Percentiles rank a stretch among this genome's conserved stretches.
Evolutionary conservation across 202 grass and related monocot species (phyloP).

Genomic region (Bolboschoenoplectus hybrid): DNA sequence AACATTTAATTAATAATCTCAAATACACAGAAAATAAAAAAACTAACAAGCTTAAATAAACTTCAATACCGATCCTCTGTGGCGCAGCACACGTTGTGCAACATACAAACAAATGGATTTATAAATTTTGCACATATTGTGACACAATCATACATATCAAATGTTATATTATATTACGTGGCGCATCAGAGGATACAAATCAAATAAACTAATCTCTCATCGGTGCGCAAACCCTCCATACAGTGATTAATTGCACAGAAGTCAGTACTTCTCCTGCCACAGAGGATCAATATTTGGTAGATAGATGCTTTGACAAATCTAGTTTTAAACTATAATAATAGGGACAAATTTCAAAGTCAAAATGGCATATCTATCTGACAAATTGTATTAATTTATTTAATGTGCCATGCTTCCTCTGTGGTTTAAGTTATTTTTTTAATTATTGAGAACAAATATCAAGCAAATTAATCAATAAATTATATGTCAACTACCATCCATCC

Average conservation of each 20-base stretch:
- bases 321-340: constrained; percentile 35
- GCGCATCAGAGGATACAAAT: too few relatives aligned
- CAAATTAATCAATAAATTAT: constrained; percentile 16
- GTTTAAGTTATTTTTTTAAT: constrained; percentile 3
- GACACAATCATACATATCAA: too few relatives aligned
- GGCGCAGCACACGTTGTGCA: too few relatives aligned
- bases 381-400: constrained; percentile 24
- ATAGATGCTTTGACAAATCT: constrained; percentile 48
- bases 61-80: background rate
- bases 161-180: too few relatives aligned
- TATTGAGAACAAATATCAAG: constrained; percentile 30
- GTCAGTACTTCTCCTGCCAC: background rate
- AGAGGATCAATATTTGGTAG: constrained; percentile 43
- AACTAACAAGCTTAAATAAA: background rate
- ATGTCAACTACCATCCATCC: background rate
- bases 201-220: too few relatives aligned
- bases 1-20: background rate
- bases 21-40: background rate
- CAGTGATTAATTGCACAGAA: background rate
- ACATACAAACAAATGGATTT: too few relatives aligned
- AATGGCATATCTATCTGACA: constrained; percentile 51
- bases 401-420: background rate
- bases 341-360: constrained; percentile 50
- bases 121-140: too few relatives aligned
- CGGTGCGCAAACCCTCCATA: too few relatives aligned